A percentile compares a stretch with the other conserved stretches of the same genome.
Evolutionary conservation across 148 eudicot genomes (phyloP).

Genomic region (Heliamphora exappendiculata): DNA sequence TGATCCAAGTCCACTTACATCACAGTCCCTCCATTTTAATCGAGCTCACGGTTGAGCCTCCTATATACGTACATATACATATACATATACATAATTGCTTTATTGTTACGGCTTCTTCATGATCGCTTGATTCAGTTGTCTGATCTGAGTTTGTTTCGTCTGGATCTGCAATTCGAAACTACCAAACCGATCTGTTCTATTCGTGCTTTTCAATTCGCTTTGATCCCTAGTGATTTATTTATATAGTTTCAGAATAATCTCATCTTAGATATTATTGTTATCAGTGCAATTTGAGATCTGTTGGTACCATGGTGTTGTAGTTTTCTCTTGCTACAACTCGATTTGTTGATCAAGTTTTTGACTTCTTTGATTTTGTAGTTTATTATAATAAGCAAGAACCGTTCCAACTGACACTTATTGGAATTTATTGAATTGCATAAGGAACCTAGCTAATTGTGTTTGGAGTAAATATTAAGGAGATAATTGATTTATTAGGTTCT

Average conservation of each 20-base stretch:
- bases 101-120: background rate
- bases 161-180: conserved; percentile 3
- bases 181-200: background rate
- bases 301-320: background rate
- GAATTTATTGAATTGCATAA: too few species aligned
- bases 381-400: too few species aligned
- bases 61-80: background rate
- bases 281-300: background rate
- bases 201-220: background rate
- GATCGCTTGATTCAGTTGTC: background rate
- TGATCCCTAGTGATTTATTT: background rate
- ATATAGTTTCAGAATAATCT: background rate
- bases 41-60: background rate
- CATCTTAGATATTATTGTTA: background rate
- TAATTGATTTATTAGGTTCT: background rate
- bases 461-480: background rate
- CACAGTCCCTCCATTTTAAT: background rate
- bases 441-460: background rate
- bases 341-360: background rate
- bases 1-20: background rate
- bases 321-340: background rate
- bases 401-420: too few species aligned
- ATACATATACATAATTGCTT: background rate
- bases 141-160: background rate
- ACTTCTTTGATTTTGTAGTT: background rate